Percentiles rank a stretch among this genome's conserved stretches.
Evolutionary conservation across 176 grass and related monocot species (phyloP).

Genomic region (Aegilops tauschii): DNA sequence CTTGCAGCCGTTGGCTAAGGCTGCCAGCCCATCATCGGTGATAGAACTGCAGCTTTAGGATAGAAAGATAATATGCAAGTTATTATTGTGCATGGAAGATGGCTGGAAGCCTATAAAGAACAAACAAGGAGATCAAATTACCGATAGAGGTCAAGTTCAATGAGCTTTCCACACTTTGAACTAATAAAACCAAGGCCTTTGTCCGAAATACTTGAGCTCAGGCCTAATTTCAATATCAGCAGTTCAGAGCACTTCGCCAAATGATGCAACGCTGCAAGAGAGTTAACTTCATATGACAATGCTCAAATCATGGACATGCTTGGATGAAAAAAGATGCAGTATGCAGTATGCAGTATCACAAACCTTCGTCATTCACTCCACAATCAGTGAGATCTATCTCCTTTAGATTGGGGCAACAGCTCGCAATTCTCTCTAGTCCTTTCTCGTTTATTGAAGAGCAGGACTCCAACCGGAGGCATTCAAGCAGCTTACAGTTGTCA

Average conservation of each 20-base stretch:
- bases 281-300: conserved; percentile 2
- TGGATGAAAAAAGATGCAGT: conserved; percentile 7
- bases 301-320: neutral
- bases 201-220: conserved; percentile 70
- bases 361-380: conserved; percentile 73
- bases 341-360: neutral
- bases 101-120: neutral
- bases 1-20: conserved; percentile 75
- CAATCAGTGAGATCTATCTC: conserved; percentile 97
- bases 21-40: conserved; percentile 79
- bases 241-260: conserved; percentile 86
- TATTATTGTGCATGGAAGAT: neutral
- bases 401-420: conserved; percentile 70
- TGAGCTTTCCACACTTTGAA: conserved; percentile 63
- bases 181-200: conserved; percentile 73
- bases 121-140: conserved; percentile 29
- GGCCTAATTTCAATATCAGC: conserved; percentile 72
- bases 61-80: conserved; percentile 14
- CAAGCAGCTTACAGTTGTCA: conserved; percentile 75
- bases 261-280: conserved; percentile 72
- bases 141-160: conserved; percentile 92
- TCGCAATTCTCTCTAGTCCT: conserved; percentile 57
- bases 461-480: conserved; percentile 70
- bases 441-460: conserved; percentile 84
- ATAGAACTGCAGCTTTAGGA: conserved; percentile 64